A percentile compares a stretch with the other conserved stretches of the same genome.
Conservation (phyloP, 2,329 filamentous ascomycete genomes). For the Penicillium sp. region DNA sequence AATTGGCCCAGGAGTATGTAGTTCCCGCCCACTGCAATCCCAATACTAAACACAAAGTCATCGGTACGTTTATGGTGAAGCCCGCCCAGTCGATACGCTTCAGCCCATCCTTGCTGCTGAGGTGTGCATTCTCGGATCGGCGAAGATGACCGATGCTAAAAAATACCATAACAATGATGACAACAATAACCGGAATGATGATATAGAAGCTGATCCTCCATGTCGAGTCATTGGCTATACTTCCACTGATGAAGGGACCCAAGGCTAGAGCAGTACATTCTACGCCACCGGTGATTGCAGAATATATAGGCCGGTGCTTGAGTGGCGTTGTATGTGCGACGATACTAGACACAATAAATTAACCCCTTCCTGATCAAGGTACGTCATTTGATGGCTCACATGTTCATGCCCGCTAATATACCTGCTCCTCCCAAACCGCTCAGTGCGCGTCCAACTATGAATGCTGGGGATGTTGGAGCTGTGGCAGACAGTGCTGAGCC, state of each 20-base stretch:
- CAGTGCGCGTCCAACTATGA: background rate
- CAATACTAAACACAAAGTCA: slow-evolving; percentile 1
- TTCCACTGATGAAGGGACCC: background rate
- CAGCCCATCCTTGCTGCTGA: background rate
- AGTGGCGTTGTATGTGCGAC: background rate
- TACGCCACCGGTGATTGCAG: background rate
- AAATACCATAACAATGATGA: background rate
- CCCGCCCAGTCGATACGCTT: background rate
- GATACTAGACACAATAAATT: background rate
- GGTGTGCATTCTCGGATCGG: background rate
- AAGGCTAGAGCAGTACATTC: background rate
- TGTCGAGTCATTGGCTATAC: background rate
- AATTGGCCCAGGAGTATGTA: background rate
- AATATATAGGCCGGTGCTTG: background rate
- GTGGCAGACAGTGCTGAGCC: background rate
- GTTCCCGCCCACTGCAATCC: slow-evolving; percentile 1
- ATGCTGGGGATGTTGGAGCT: background rate
- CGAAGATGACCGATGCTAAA: background rate
- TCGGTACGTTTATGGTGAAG: background rate
- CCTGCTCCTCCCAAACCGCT: background rate
- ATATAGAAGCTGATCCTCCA: background rate
- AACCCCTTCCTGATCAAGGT: background rate
- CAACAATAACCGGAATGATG: background rate
- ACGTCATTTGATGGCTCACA: background rate
- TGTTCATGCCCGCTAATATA: background rate